Conservation (phyloP, 2,329 filamentous ascomycete species). For the Fonsecaea erecta region DNA sequence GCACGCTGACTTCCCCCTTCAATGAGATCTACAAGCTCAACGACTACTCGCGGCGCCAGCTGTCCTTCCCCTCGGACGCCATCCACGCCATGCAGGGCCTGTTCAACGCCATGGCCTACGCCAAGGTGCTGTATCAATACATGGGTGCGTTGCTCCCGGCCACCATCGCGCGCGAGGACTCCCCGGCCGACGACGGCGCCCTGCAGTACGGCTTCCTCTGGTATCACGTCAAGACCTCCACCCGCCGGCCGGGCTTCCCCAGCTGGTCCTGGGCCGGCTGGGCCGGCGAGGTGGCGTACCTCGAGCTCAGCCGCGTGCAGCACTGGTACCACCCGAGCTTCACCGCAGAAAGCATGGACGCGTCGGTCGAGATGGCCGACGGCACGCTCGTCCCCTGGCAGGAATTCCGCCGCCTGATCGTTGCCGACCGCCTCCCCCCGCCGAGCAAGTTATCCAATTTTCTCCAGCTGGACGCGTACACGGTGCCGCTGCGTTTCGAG, state of each 20-base stretch:
- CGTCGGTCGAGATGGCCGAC: not conserved
- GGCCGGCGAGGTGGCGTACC: not conserved
- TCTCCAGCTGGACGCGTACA: not conserved
- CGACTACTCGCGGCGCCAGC: constrained; percentile 1
- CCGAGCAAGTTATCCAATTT: not conserved
- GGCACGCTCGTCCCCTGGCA: not conserved
- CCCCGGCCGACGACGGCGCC: not conserved
- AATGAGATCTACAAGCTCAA: not conserved
- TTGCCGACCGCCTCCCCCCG: not conserved
- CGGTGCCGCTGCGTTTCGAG: not conserved
- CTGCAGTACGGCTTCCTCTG: constrained; percentile 1
- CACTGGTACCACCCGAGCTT: not conserved
- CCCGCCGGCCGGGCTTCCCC: not conserved
- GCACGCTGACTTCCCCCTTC: not conserved
- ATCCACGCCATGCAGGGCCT: not conserved
- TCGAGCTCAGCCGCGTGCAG: not conserved
- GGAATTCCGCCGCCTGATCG: not conserved
- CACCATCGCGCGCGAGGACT: not conserved
- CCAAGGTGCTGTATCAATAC: not conserved
- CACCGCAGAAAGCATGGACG: not conserved
- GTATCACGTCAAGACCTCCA: not conserved
- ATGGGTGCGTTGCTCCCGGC: not conserved
- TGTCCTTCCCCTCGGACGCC: not conserved
- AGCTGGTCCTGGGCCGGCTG: constrained; percentile 7
- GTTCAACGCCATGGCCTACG: not conserved